Conservation (phyloP, 352 stramenopile species). For the Pythium sp. region DNA sequence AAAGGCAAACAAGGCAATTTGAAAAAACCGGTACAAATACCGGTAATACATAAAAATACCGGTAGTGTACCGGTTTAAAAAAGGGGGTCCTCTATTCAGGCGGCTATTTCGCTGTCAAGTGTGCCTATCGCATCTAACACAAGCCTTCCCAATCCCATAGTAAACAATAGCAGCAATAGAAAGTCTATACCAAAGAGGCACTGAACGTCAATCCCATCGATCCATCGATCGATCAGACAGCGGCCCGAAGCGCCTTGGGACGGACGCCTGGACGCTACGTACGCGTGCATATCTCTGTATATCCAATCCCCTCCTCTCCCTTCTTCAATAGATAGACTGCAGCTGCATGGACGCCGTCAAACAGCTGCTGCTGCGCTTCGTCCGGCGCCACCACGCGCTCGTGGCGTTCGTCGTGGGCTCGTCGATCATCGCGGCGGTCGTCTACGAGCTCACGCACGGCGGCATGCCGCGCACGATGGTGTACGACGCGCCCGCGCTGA, state of each 20-base stretch:
- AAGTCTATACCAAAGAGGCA: background rate
- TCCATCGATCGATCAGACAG: too few relatives aligned
- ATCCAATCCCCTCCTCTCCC: background rate
- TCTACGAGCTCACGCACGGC: slow-evolving; percentile 60
- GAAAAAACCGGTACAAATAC: background rate
- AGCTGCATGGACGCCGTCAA: slow-evolving; percentile 26
- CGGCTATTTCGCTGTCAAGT: background rate
- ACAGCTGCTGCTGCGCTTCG: slow-evolving; percentile 24
- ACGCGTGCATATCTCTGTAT: too few relatives aligned
- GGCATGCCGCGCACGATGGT: slow-evolving; percentile 39
- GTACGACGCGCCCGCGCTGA: slow-evolving; percentile 37
- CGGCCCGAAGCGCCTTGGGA: too few relatives aligned
- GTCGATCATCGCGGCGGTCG: slow-evolving; percentile 41
- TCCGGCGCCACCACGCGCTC: slow-evolving; percentile 44
- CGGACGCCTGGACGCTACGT: too few relatives aligned
- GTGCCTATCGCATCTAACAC: too few relatives aligned
- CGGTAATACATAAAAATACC: background rate
- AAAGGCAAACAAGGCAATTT: too few relatives aligned
- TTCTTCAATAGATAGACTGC: background rate
- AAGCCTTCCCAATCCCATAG: background rate
- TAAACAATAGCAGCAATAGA: background rate
- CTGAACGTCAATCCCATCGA: background rate
- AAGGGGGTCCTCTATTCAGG: background rate
- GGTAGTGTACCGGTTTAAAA: background rate
- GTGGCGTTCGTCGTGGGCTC: slow-evolving; percentile 30